phyloP scores from a whole-genome alignment of 176 grass and related monocot genomes.

The sorghum (Sorghum bicolor) region DNA sequence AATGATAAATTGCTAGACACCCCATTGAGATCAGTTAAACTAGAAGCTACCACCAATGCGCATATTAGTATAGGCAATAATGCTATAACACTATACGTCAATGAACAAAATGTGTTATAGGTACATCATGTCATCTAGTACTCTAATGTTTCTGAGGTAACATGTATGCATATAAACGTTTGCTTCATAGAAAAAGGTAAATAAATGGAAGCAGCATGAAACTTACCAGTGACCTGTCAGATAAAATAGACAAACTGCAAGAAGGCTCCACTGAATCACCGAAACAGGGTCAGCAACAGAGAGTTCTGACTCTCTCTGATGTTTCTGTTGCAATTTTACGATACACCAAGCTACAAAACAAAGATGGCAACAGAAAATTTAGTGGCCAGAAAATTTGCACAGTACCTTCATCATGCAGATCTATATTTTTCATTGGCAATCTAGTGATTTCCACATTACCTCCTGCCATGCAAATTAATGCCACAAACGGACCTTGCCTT shows the following conservation, averaged over 20 bases:
- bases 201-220: constrained; percentile 22
- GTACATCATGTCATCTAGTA: background rate
- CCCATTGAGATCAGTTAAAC: background rate
- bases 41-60: background rate
- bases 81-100: background rate
- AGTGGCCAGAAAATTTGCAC: background rate
- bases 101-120: background rate
- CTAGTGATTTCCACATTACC: constrained; percentile 45
- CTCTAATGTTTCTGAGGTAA: background rate
- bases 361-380: background rate
- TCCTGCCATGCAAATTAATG: constrained; percentile 58
- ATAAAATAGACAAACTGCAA: constrained; percentile 91
- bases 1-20: constrained; percentile 13
- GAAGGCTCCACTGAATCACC: constrained; percentile 82
- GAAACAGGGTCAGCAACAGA: constrained; percentile 55
- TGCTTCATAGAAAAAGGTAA: constrained; percentile 12
- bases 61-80: background rate
- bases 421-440: background rate
- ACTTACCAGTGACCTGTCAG: constrained; percentile 86
- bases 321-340: constrained; percentile 46
- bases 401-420: background rate
- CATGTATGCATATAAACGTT: background rate
- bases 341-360: constrained; percentile 87
- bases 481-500: constrained; percentile 81
- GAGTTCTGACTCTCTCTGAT: constrained; percentile 31